These are phyloP conservation scores for Aspergillus ellipticus DNA, from an alignment of 495 filamentous ascomycete species.

Conservation along the genomic window DNA sequence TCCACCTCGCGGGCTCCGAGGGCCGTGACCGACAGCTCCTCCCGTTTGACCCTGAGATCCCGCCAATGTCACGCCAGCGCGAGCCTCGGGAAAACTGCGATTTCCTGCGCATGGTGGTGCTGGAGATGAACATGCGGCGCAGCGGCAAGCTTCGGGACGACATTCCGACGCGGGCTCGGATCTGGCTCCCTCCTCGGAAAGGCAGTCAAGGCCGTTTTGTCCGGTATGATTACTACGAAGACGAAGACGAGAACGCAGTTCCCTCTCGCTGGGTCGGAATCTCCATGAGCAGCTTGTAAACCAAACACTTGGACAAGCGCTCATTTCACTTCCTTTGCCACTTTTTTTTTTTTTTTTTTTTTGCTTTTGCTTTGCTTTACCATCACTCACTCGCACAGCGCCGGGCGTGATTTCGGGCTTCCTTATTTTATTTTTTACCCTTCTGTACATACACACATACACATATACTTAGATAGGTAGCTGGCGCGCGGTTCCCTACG, in stretches of 20 bases:
- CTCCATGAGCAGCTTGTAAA: conserved; percentile 26
- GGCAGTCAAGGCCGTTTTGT: conserved; percentile 17
- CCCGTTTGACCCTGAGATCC: conserved; percentile 40
- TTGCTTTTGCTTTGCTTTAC: conserved; percentile 6
- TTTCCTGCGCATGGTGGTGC: conserved; percentile 88
- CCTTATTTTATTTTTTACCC: conserved; percentile 6
- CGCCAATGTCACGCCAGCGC: conserved; percentile 65
- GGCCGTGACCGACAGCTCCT: conserved; percentile 35
- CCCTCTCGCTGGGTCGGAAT: conserved; percentile 43
- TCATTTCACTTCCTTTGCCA: neutral
- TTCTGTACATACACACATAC: conserved; percentile 4
- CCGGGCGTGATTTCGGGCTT: conserved; percentile 14
- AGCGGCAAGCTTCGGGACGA: conserved; percentile 84
- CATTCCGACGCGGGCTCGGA: conserved; percentile 73
- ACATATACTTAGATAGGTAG: neutral
- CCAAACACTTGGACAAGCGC: neutral
- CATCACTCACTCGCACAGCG: conserved; percentile 15
- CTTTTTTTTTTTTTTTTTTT: conserved; percentile 13
- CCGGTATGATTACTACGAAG: conserved; percentile 30
- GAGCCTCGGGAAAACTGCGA: conserved; percentile 91
- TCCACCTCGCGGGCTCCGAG: conserved; percentile 26
- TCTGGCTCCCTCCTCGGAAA: conserved; percentile 85
- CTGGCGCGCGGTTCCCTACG: neutral
- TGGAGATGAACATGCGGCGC: conserved; percentile 97
- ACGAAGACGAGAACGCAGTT: conserved; percentile 32